These are phyloP conservation scores for Irineochytrium annulatum DNA, from an alignment of 192 early-diverging fungal species.

Conservation along the genomic window DNA sequence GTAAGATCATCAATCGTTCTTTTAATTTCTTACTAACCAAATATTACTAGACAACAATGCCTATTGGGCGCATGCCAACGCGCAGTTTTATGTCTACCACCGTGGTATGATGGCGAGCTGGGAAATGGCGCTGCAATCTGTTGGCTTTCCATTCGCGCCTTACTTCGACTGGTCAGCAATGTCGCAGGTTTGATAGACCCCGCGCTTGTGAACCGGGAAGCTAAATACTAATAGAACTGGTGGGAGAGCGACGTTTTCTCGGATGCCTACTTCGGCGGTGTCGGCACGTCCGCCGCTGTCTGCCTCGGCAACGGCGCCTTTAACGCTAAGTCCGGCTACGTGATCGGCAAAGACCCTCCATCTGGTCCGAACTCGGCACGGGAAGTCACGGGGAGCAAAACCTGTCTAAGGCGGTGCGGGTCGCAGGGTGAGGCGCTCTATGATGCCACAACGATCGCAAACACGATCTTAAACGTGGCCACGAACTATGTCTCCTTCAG, in stretches of 20 bases:
- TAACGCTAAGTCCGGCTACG: not conserved
- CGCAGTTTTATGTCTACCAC: slow-evolving; percentile 20
- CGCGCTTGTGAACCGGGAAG: too few species aligned
- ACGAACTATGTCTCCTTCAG: slow-evolving; percentile 11
- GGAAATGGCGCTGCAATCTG: not conserved
- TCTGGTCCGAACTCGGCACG: not conserved
- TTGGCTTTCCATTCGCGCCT: not conserved
- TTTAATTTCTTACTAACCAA: too few species aligned
- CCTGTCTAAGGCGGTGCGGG: slow-evolving; percentile 18
- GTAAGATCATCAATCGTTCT: too few species aligned
- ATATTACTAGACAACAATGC: too few species aligned
- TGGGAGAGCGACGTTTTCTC: slow-evolving; percentile 2
- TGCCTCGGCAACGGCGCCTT: not conserved
- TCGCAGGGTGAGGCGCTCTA: not conserved
- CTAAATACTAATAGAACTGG: not conserved
- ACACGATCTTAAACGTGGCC: slow-evolving; percentile 3
- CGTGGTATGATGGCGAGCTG: slow-evolving; percentile 10
- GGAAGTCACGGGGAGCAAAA: not conserved
- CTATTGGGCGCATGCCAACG: slow-evolving; percentile 14
- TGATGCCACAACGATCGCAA: not conserved
- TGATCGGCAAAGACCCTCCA: not conserved
- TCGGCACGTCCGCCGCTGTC: not conserved
- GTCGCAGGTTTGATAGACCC: not conserved
- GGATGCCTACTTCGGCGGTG: slow-evolving; percentile 1
- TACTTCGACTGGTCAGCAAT: slow-evolving; percentile 9